Evolutionary conservation across 495 filamentous ascomycete species (phyloP).

Genomic region (Annulohypoxylon moriforme): DNA sequence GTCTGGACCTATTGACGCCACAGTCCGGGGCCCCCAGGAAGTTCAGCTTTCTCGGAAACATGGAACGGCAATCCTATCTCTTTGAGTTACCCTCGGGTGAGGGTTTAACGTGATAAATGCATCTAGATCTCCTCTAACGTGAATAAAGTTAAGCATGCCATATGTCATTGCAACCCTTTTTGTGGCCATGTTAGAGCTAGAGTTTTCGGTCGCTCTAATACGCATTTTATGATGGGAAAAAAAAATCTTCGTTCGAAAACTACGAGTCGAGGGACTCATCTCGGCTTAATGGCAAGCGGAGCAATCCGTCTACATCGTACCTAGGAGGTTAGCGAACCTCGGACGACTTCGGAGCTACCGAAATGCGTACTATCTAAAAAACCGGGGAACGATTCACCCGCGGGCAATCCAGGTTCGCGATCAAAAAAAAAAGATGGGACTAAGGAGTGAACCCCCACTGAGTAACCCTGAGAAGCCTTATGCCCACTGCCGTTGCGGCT

Average conservation of each 20-base stretch:
- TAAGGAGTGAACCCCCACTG: conserved; percentile 33
- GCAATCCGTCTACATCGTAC: conserved; percentile 2
- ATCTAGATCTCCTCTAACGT: background rate
- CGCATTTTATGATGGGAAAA: background rate
- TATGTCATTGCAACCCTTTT: background rate
- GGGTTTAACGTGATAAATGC: conserved; percentile 12
- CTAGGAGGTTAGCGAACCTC: conserved; percentile 19
- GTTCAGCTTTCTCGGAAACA: conserved; percentile 37
- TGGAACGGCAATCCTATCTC: conserved; percentile 39
- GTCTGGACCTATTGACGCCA: conserved; percentile 36
- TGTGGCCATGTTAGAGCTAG: background rate
- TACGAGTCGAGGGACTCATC: conserved; percentile 35
- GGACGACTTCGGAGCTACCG: conserved; percentile 42
- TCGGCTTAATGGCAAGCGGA: conserved; percentile 39
- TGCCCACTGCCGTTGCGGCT: conserved; percentile 20
- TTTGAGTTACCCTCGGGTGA: conserved; percentile 6
- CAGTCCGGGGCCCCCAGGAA: conserved; percentile 36
- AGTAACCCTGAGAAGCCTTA: conserved; percentile 21
- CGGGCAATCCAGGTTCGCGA: conserved; percentile 33
- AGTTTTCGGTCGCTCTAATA: background rate
- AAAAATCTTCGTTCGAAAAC: conserved; percentile 4
- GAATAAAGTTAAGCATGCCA: background rate
- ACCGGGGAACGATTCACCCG: conserved; percentile 34
- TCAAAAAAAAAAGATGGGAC: conserved; percentile 33
- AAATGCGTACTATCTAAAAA: conserved; percentile 24